A percentile compares a stretch with the other conserved stretches of the same genome.
phyloP scores from a whole-genome alignment of 805 yeast genomes.

The Pichia ethanolica region DNA sequence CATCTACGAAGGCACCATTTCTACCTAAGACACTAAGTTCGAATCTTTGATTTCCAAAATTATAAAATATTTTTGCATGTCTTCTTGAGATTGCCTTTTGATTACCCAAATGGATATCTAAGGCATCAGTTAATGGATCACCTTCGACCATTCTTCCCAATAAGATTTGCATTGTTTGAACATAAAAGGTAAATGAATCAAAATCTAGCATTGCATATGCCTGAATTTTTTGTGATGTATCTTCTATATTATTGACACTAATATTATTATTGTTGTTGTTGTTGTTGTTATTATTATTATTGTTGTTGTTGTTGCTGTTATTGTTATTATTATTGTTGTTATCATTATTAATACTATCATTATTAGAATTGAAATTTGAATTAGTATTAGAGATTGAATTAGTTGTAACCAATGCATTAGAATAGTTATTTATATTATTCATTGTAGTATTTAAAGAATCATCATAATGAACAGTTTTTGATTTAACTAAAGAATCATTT shows the following conservation, averaged over 20 bases:
- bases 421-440: not conserved
- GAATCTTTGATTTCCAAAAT: conserved; percentile 91
- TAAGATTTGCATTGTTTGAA: conserved; percentile 90
- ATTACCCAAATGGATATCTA: conserved; percentile 88
- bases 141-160: conserved; percentile 84
- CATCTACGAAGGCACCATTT: conserved; percentile 96
- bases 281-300: too few relatives aligned
- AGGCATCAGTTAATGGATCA: conserved; percentile 45
- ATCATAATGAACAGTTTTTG: too few relatives aligned
- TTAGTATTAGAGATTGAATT: too few relatives aligned
- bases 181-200: conserved; percentile 88
- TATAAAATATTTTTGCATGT: conserved; percentile 94
- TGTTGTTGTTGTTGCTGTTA: not conserved
- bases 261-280: not conserved
- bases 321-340: not conserved
- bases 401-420: too few relatives aligned
- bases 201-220: conserved; percentile 80
- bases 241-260: not conserved
- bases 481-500: not conserved
- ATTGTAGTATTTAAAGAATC: not conserved
- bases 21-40: conserved; percentile 88
- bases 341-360: not conserved
- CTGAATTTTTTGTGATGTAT: conserved; percentile 31
- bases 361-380: too few relatives aligned
- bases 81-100: conserved; percentile 89